These are phyloP conservation scores for Pichia membranifaciens DNA, from an alignment of 805 yeast genomes.

Conservation along the genomic window DNA sequence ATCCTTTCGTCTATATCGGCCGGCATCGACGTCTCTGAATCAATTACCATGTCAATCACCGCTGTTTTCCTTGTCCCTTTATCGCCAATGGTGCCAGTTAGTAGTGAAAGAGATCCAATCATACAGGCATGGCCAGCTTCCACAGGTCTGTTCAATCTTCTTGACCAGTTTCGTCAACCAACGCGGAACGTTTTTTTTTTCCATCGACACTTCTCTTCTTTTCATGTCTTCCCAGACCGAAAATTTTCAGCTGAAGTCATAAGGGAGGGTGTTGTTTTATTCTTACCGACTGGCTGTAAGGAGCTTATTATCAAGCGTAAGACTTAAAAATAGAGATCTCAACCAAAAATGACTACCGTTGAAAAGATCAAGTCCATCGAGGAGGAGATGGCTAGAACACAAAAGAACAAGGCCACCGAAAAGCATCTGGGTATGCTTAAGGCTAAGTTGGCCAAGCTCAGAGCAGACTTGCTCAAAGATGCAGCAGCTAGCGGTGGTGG, in stretches of 20 bases:
- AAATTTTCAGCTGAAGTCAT: too few species aligned
- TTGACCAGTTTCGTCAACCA: too few species aligned
- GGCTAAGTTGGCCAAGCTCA: constrained; percentile 91
- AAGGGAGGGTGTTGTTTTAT: too few species aligned
- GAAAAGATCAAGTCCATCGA: constrained; percentile 83
- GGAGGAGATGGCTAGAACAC: constrained; percentile 97
- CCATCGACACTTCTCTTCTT: background rate
- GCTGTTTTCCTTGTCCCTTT: too few species aligned
- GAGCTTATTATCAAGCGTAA: too few species aligned
- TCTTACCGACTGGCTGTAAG: too few species aligned
- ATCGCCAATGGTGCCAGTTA: too few species aligned
- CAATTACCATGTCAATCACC: background rate
- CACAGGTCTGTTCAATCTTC: too few species aligned
- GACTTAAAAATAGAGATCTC: background rate
- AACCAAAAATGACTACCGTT: constrained; percentile 51
- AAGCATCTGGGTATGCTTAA: constrained; percentile 96
- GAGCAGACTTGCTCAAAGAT: constrained; percentile 81
- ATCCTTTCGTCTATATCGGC: background rate
- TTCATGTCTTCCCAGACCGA: too few species aligned
- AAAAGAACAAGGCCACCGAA: constrained; percentile 95
- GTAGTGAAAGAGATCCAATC: too few species aligned
- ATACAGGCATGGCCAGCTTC: too few species aligned
- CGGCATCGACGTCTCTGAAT: background rate
- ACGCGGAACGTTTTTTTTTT: too few species aligned
- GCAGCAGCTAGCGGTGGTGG: constrained; percentile 80